Conservation (phyloP, 768 basidiomycete species). For the Boletus insuetus region DNA sequence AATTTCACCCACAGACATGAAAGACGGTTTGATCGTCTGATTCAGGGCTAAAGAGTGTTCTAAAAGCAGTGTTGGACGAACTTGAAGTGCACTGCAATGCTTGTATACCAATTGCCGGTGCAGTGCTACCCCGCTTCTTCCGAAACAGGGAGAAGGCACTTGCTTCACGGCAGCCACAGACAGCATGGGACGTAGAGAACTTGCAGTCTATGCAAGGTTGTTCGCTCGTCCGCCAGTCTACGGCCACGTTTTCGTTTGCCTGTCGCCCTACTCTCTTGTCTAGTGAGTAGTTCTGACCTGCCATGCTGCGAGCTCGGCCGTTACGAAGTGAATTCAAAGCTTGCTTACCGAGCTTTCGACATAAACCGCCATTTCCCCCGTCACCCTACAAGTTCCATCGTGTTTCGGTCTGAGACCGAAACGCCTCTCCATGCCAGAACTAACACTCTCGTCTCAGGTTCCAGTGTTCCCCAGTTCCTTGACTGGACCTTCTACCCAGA, state of each 20-base stretch:
- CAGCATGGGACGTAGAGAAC: too few relatives aligned
- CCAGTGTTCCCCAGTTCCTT: constrained; percentile 51
- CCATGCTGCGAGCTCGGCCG: constrained; percentile 11
- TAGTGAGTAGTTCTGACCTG: constrained; percentile 21
- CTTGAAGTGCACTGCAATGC: too few relatives aligned
- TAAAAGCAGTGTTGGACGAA: too few relatives aligned
- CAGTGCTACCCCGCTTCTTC: too few relatives aligned
- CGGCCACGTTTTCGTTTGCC: constrained; percentile 12
- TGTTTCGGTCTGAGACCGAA: constrained; percentile 33
- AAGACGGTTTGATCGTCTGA: too few relatives aligned
- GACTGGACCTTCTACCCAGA: constrained; percentile 41
- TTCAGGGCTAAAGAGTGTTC: too few relatives aligned
- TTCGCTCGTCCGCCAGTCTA: constrained; percentile 21
- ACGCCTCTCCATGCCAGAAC: constrained; percentile 38
- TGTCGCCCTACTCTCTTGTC: constrained; percentile 27
- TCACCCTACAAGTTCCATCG: constrained; percentile 31
- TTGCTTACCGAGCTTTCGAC: constrained; percentile 32
- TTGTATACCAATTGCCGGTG: too few relatives aligned
- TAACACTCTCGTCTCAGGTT: constrained; percentile 50
- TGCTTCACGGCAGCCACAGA: too few relatives aligned
- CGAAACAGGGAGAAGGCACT: too few relatives aligned
- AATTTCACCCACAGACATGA: too few relatives aligned
- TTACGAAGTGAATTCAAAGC: constrained; percentile 24
- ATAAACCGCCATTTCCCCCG: constrained; percentile 35
- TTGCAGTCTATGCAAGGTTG: not conserved